These are phyloP conservation scores for Solanum pinnatisectum DNA, from an alignment of 257 asterid species.

Conservation along the genomic window DNA sequence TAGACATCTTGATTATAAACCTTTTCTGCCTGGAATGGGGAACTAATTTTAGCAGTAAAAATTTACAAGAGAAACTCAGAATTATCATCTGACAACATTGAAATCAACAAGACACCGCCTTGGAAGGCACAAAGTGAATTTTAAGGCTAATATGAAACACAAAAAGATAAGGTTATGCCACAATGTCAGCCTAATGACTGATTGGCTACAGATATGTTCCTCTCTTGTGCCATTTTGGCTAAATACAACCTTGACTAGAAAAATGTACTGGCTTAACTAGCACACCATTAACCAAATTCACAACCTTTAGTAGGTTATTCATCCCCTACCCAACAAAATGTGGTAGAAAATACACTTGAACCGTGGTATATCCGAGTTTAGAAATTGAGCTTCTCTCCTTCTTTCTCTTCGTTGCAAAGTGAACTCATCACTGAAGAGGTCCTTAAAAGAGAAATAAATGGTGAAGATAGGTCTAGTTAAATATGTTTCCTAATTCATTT, in stretches of 20 bases:
- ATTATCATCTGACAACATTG: not conserved
- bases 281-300: not conserved
- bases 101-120: not conserved
- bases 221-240: not conserved
- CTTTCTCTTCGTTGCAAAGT: not conserved
- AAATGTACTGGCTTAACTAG: not conserved
- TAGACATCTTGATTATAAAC: conserved; percentile 85
- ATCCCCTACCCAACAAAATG: not conserved
- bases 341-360: not conserved
- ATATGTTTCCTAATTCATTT: not conserved
- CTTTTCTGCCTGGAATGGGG: conserved; percentile 59
- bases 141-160: not conserved
- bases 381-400: not conserved
- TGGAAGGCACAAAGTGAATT: not conserved
- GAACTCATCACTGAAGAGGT: not conserved
- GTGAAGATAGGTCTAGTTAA: not conserved
- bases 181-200: not conserved
- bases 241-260: not conserved
- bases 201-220: not conserved
- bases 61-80: not conserved
- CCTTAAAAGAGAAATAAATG: not conserved
- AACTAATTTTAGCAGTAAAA: not conserved
- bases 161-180: not conserved
- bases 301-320: not conserved
- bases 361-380: not conserved